These are phyloP conservation scores for Fagopyrum homotropicum DNA, from an alignment of 148 eudicot species.

Conservation along the genomic window DNA sequence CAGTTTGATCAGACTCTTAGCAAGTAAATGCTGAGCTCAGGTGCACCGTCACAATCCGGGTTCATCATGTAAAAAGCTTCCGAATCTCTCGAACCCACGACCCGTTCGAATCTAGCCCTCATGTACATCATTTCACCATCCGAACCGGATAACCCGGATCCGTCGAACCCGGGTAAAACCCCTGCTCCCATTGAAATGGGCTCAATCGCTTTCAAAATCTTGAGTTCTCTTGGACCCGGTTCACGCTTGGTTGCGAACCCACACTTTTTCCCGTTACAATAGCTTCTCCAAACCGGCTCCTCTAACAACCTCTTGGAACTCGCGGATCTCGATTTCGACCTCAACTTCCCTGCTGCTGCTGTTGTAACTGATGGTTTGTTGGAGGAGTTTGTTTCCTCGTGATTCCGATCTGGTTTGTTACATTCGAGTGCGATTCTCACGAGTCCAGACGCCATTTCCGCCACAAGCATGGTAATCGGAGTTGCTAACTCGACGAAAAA, in stretches of 20 bases:
- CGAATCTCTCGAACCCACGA: slow-evolving; percentile 73
- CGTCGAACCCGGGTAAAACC: slow-evolving; percentile 50
- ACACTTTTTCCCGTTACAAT: slow-evolving; percentile 65
- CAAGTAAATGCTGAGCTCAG: slow-evolving; percentile 71
- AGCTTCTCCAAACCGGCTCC: slow-evolving; percentile 59
- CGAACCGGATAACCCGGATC: slow-evolving; percentile 23
- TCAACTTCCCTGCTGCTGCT: slow-evolving; percentile 1
- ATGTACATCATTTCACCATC: slow-evolving; percentile 70
- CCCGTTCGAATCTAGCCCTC: slow-evolving; percentile 80
- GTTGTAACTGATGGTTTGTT: background rate
- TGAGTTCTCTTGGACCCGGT: slow-evolving; percentile 50
- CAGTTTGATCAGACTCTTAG: slow-evolving; percentile 38
- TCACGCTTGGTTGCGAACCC: slow-evolving; percentile 50
- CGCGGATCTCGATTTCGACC: slow-evolving; percentile 2
- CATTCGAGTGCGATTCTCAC: slow-evolving; percentile 65
- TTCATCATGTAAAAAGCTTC: slow-evolving; percentile 83
- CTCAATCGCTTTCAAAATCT: slow-evolving; percentile 52
- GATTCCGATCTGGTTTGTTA: slow-evolving; percentile 21
- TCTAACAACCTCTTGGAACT: slow-evolving; percentile 28
- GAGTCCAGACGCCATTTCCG: slow-evolving; percentile 65
- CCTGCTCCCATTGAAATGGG: slow-evolving; percentile 86
- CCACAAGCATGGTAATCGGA: slow-evolving; percentile 43
- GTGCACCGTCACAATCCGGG: slow-evolving; percentile 76
- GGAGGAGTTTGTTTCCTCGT: background rate
- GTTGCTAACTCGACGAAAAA: slow-evolving; percentile 62